Base-by-base conservation (phyloP, 2,329 filamentous ascomycete genomes). In the Achaetomium macrosporum region DNA sequence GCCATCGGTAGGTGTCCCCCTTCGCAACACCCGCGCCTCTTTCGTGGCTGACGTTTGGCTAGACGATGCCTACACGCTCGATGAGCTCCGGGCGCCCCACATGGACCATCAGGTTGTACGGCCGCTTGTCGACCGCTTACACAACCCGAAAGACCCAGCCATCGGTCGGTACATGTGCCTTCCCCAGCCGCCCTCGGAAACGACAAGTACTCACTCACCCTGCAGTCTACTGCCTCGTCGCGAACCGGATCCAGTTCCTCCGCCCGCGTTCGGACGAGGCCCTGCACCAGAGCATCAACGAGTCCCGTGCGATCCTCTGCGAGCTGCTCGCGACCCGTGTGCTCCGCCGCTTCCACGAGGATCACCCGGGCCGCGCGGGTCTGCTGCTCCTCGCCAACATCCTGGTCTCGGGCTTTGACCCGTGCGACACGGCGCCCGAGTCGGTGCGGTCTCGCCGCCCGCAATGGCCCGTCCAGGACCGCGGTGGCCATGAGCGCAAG, bases 241-340 rank as follows among this genome's bases (percentile, higher is more conserved):
- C 86, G 53, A 88, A 89, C 61, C 76, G 83, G 13, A 77, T 83
- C 50, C 82, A 87, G 56, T 88, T 88, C 63, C 72, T 87, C 31
- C 78, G 82, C 41, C 82, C 87, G 60, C 83, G 87, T 61, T 73
- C 78, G 20, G 42, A 56, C 51, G 79, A 82, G 57, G 73, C 81
- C 40, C 78, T 86, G 55, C 82, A 87, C 59, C 83, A 87, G 65
- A 85, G 82, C 5, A 82, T 88, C 52, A 85, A 85, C 61, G 73
- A 82, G 11, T 86, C 85, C 1, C 77, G 85, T 37, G 85, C 85
- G 1, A 75, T 79, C 33, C 71, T 88, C 8, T 88, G 85, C 65
- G 85, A 89, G 65, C 68, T 88, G 10, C 74, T 88, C 1, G 85
- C 85, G 2, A 79, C 77, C 59, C 79, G 84, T 49, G 74, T 88